These are phyloP conservation scores for Phycomyces nitens DNA, from an alignment of 192 early-diverging fungal species.

Conservation along the genomic window DNA sequence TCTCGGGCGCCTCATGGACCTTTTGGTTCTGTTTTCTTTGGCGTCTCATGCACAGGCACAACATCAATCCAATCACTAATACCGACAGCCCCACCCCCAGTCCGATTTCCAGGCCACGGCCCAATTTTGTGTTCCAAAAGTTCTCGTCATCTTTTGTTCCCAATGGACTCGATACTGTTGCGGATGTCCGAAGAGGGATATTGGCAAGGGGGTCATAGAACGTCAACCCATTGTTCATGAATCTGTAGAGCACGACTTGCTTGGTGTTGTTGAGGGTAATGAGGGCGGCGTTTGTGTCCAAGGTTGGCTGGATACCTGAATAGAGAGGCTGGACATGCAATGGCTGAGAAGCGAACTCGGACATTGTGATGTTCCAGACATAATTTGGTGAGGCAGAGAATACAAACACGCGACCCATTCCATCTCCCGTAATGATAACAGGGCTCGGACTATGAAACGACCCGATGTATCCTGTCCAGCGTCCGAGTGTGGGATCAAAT, in stretches of 20 bases:
- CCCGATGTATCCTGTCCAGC: neutral
- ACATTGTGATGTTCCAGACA: slow-evolving; percentile 1
- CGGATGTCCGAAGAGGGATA: neutral
- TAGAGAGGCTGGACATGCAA: neutral
- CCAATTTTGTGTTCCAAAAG: neutral
- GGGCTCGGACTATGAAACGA: neutral
- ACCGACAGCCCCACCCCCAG: neutral
- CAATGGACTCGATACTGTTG: neutral
- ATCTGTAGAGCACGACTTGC: neutral
- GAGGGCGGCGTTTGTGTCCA: neutral
- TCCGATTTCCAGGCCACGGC: neutral
- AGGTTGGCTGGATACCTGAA: neutral
- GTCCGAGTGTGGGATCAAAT: neutral
- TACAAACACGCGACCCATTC: neutral
- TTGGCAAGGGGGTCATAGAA: neutral
- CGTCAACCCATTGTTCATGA: neutral
- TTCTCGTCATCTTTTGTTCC: neutral
- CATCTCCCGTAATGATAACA: neutral
- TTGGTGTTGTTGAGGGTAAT: neutral
- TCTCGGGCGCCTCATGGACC: neutral
- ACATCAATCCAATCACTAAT: neutral
- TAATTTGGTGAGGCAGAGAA: neutral
- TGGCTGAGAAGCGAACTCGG: neutral
- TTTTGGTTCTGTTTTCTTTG: neutral
- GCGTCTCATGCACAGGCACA: neutral